These are phyloP conservation scores for Mortierella alpina DNA, from an alignment of 192 early-diverging fungal species.

Conservation along the genomic window DNA sequence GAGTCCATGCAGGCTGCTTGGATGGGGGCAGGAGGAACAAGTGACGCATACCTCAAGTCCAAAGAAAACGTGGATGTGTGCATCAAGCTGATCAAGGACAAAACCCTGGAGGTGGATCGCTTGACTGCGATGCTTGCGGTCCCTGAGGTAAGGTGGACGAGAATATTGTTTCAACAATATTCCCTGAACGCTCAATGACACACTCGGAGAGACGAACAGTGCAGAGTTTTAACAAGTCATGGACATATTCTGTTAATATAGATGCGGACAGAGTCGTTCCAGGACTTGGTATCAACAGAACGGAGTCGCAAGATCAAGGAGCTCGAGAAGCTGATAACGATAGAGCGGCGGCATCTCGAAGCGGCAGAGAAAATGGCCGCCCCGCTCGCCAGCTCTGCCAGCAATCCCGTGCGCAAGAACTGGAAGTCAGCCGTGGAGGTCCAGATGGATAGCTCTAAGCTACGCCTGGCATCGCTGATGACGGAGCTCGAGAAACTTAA, in stretches of 20 bases:
- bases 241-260: not conserved
- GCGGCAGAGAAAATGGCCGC: slow-evolving; percentile 53
- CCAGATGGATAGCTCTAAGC: slow-evolving; percentile 47
- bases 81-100: slow-evolving; percentile 44
- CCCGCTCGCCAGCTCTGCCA: slow-evolving; percentile 37
- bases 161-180: not conserved
- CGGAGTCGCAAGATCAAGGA: slow-evolving; percentile 38
- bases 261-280: slow-evolving; percentile 24
- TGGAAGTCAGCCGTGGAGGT: slow-evolving; percentile 52
- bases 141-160: slow-evolving; percentile 18
- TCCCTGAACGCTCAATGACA: not conserved
- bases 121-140: slow-evolving; percentile 5
- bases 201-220: not conserved
- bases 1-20: slow-evolving; percentile 50
- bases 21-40: slow-evolving; percentile 39
- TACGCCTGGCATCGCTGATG: slow-evolving; percentile 13
- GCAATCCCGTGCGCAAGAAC: slow-evolving; percentile 32
- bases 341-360: slow-evolving; percentile 44
- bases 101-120: slow-evolving; percentile 27
- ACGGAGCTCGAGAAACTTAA: slow-evolving; percentile 37
- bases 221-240: not conserved
- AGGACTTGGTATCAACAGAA: slow-evolving; percentile 34
- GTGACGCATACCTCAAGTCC: slow-evolving; percentile 43
- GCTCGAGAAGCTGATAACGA: slow-evolving; percentile 42
- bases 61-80: slow-evolving; percentile 43